Evolutionary conservation across 2,329 filamentous ascomycete species (phyloP).

Genomic region (Diaporthe vexans): DNA sequence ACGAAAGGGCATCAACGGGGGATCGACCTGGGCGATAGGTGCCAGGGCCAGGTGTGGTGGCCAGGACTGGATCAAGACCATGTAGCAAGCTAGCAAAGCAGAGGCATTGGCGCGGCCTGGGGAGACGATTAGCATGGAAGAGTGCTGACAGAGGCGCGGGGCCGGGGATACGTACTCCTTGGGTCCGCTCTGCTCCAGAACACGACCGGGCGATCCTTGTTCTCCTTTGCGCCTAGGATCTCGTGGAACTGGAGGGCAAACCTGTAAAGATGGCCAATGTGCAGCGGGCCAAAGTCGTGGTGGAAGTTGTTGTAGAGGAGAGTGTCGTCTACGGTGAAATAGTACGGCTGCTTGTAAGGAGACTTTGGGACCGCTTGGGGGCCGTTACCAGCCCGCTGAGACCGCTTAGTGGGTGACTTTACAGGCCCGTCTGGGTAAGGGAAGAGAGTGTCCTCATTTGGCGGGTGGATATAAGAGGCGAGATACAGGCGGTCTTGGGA

Average conservation of each 20-base stretch:
- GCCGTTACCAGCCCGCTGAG: conserved; percentile 73
- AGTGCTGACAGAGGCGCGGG: neutral
- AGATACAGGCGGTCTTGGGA: conserved; percentile 90
- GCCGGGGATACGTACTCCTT: conserved; percentile 74
- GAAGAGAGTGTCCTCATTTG: conserved; percentile 86
- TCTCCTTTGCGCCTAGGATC: conserved; percentile 90
- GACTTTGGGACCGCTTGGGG: conserved; percentile 59
- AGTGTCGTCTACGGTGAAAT: conserved; percentile 94
- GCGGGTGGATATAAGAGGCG: conserved; percentile 88
- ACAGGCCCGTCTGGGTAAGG: conserved; percentile 77
- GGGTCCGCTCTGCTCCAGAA: conserved; percentile 97
- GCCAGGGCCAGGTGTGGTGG: conserved; percentile 95
- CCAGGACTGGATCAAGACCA: conserved; percentile 99
- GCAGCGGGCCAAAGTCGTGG: conserved; percentile 96
- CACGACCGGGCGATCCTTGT: conserved; percentile 90
- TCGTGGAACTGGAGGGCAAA: conserved; percentile 98
- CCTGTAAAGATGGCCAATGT: conserved; percentile 96
- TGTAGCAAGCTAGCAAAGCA: conserved; percentile 96
- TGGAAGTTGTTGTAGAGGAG: conserved; percentile 98
- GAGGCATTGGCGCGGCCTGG: conserved; percentile 93
- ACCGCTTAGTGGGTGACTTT: conserved; percentile 82
- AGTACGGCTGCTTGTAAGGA: conserved; percentile 80
- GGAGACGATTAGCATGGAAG: conserved; percentile 46
- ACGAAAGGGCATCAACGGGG: conserved; percentile 97
- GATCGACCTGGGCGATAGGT: conserved; percentile 96